A percentile compares a stretch with the other conserved stretches of the same genome.
Conservation (phyloP, 441 rosid genomes). For the Gossypium schwendimanii region DNA sequence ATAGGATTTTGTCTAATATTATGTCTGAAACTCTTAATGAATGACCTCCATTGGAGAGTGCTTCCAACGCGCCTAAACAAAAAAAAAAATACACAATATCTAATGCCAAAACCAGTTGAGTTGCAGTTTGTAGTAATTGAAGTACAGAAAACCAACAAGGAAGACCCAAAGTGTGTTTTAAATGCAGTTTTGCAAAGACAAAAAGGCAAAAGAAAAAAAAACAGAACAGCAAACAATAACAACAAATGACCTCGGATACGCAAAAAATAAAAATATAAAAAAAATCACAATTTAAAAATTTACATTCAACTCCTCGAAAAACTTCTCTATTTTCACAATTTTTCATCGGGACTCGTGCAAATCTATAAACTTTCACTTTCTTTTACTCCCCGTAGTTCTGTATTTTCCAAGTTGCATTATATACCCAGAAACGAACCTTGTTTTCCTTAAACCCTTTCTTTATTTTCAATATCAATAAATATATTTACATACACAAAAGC, state of each 20-base stretch:
- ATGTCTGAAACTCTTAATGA: neutral
- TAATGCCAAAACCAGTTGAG: neutral
- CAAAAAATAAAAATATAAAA: neutral
- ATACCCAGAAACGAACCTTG: constrained; percentile 1
- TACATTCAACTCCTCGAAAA: constrained; percentile 5
- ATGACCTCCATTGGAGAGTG: neutral
- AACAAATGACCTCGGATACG: constrained; percentile 27
- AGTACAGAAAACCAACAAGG: neutral
- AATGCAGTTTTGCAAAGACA: neutral
- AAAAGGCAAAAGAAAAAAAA: neutral
- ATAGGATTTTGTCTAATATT: neutral
- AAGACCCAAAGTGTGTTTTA: neutral
- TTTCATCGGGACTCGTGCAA: constrained; percentile 23
- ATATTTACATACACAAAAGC: neutral
- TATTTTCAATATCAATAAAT: neutral
- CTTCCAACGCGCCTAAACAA: neutral
- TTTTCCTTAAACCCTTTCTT: neutral
- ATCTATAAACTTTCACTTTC: neutral
- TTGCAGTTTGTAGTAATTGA: neutral
- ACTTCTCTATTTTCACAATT: neutral
- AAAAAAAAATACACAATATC: neutral
- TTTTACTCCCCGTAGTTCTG: neutral
- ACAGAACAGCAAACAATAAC: neutral
- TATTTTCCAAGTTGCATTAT: neutral
- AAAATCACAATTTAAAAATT: neutral